Conservation (phyloP, 306 rosid genomes). For the Glycyrrhiza uralensis region DNA sequence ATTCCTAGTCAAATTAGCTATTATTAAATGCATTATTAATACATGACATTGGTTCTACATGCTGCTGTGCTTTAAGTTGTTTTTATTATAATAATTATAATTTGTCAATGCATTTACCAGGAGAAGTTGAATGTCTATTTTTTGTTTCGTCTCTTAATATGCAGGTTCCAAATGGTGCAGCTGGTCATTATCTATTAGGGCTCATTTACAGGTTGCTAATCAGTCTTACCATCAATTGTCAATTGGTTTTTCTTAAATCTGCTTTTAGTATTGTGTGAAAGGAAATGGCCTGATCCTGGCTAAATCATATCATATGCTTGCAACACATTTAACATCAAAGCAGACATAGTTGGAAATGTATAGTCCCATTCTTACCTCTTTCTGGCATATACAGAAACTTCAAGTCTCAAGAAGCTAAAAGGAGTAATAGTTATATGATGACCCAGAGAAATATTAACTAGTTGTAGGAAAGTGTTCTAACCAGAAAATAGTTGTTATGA, state of each 20-base stretch:
- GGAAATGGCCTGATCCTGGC: constrained; percentile 8
- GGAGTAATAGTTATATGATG: neutral
- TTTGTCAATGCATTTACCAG: neutral
- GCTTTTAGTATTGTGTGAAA: neutral
- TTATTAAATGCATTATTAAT: constrained; percentile 9
- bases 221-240: constrained; percentile 15
- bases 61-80: neutral
- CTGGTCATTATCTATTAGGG: constrained; percentile 96
- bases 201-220: constrained; percentile 79
- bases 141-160: constrained; percentile 21
- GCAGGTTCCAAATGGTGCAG: constrained; percentile 98
- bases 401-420: neutral
- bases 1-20: neutral
- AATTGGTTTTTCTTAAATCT: neutral
- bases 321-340: neutral
- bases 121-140: constrained; percentile 26
- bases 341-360: neutral
- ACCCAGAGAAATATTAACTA: neutral
- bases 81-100: neutral
- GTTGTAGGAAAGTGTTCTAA: neutral
- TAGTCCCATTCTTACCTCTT: neutral
- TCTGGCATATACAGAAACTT: neutral
- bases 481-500: neutral
- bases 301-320: neutral
- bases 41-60: constrained; percentile 2